Percentiles rank a stretch among this genome's conserved stretches.
These are phyloP conservation scores for Gastrodia elata DNA, from an alignment of 106 monocot genomes.

Conservation along the genomic window DNA sequence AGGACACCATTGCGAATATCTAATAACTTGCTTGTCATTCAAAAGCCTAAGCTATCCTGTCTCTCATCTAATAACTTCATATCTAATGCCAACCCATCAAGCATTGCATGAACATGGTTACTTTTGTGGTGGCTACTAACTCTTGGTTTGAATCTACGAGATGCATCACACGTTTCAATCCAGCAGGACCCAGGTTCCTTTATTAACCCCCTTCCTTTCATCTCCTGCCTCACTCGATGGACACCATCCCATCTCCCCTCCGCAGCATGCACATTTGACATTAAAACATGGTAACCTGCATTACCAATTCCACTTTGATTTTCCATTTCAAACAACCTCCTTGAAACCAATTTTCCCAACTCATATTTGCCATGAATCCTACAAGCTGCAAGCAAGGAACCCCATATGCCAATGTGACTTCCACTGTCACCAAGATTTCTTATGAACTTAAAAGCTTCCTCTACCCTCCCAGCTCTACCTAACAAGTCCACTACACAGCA, in stretches of 20 bases:
- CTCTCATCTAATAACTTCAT: constrained; percentile 28
- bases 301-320: constrained; percentile 14
- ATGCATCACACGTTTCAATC: constrained; percentile 43
- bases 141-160: constrained; percentile 50
- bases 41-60: not conserved
- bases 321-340: constrained; percentile 52
- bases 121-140: constrained; percentile 26
- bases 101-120: constrained; percentile 31
- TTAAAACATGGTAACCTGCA: constrained; percentile 65
- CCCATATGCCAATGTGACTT: constrained; percentile 58
- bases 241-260: constrained; percentile 67
- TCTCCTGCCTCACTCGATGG: constrained; percentile 54
- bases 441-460: constrained; percentile 74
- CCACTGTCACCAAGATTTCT: constrained; percentile 41
- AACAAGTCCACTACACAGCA: constrained; percentile 89
- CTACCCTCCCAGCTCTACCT: constrained; percentile 77
- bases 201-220: constrained; percentile 58
- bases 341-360: constrained; percentile 48
- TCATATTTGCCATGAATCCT: constrained; percentile 57
- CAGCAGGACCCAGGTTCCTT: constrained; percentile 76
- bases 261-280: constrained; percentile 72
- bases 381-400: constrained; percentile 80
- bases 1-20: not conserved
- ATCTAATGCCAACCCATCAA: constrained; percentile 26
- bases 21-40: too few relatives aligned